Evolutionary conservation across 2,329 filamentous ascomycete genomes (phyloP), one percentile per base, ranked within the genome.

Genomic region (Alternaria solani): DNA sequence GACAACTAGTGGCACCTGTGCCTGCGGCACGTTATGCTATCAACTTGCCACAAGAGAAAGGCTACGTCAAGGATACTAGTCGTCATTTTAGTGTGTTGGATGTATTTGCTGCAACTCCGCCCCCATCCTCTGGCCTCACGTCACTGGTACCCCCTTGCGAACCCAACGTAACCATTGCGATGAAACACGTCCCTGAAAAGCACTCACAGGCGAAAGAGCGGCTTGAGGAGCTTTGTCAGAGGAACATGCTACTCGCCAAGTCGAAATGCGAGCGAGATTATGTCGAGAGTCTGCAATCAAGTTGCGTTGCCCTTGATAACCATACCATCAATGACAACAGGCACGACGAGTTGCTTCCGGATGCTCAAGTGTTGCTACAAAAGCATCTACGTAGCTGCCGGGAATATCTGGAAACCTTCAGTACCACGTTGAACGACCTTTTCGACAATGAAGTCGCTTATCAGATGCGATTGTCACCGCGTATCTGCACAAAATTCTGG

Each of bases 401-500:
- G 18, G 8, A 42, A 2, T 51, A 71, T 38, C 42, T 73, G 2
- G 4, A 39, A 0, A 36, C 51, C 5, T 32, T 73, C 7, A 55
- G 56, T 14, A n/a, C 20, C 4, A 8, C 59, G 9, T 42, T 63
- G 18, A 20, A 44, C n/a, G n/a, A 44, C 23, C 32, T 57, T 12
- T 57, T 61, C 41, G 7, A 34, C n/a, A n/a, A 39, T 1, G 25
- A 57, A n/a, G 41, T 61, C 48, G 28, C 9, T 39, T 70, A 3
- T 16, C 39, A 8, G n/a, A 55, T 11, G 38, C 46, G 54, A 7
- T 58, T 68, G 16, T 60, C 55, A 4, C 72, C 70, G 12, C 69
- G 75, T 0, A 26, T 68, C 4, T 66, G 65, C 5, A 67, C 72
- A 18, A 64, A 42, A 5, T 72, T 73, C 16, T 72, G 72, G 66